Evolutionary conservation across 768 basidiomycete genomes (phyloP), one percentile per base, ranked within the genome.

Genomic region (Pseudohyphozyma bogoriensis): DNA sequence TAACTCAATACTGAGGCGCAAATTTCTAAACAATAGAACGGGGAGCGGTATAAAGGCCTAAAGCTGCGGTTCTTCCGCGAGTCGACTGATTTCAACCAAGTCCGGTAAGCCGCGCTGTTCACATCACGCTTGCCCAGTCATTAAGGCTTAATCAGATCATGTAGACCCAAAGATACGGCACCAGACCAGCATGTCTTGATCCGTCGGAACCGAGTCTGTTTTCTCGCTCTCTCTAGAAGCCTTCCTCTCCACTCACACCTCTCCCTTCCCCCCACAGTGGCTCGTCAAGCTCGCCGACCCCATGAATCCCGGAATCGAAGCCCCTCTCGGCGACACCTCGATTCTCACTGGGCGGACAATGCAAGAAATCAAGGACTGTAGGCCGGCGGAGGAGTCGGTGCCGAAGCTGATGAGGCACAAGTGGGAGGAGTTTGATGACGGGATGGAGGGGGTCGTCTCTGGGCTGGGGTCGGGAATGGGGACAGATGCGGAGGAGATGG

Each of bases 341-440:
- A 18, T 61, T 36, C 60, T 61, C 40, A 51, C 60, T 15, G 13
- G n/a, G 28, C 60, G 60, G 20, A 56, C 60, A 28, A 56, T 61
- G 55, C 42, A 55, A 5, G 49, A 61, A n/a, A 51, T 56, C 50
- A n/a, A 28, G n/a, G n/a, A n/a, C n/a, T n/a, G n/a, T n/a, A n/a
- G n/a, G n/a, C n/a, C n/a, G n/a, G n/a, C n/a, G n/a, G n/a, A n/a
- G n/a, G n/a, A n/a, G n/a, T n/a, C n/a, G n/a, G n/a, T n/a, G n/a
- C n/a, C n/a, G n/a, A n/a, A n/a, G n/a, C n/a, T n/a, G n/a, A n/a
- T n/a, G n/a, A n/a, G n/a, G n/a, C n/a, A n/a, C n/a, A n/a, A n/a
- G n/a, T n/a, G n/a, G n/a, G n/a, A n/a, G n/a, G n/a, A n/a, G n/a
- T n/a, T n/a, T n/a, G n/a, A n/a, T n/a, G n/a, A n/a, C n/a, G n/a